Evolutionary conservation across 2,329 filamentous ascomycete genomes (phyloP).

Genomic region (Hymenoscyphus scutula): DNA sequence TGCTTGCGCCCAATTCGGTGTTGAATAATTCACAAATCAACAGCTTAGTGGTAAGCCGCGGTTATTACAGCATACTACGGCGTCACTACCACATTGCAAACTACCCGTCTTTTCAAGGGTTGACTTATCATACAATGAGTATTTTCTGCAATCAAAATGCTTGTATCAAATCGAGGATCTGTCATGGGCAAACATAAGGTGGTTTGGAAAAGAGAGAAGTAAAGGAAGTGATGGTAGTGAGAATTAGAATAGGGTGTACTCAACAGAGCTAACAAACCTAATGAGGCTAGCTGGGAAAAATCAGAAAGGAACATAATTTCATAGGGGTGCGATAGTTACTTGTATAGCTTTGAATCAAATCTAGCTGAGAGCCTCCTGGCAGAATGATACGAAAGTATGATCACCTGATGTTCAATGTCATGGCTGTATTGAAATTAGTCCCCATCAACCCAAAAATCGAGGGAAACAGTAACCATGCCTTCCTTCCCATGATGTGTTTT

Average conservation of each 20-base stretch:
- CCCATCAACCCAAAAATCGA: not conserved
- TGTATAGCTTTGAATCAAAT: not conserved
- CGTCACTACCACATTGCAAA: too few species aligned
- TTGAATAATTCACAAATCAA: too few species aligned
- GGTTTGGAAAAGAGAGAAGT: not conserved
- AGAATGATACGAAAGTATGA: not conserved
- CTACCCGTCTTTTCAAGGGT: too few species aligned
- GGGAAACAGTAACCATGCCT: not conserved
- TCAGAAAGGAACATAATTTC: conserved; percentile 1
- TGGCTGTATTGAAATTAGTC: not conserved
- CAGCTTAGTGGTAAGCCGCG: too few species aligned
- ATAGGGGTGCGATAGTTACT: not conserved
- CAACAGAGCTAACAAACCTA: not conserved
- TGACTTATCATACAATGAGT: too few species aligned
- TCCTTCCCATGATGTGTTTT: not conserved
- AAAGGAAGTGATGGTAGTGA: not conserved
- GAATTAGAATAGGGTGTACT: not conserved
- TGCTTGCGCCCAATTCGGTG: too few species aligned
- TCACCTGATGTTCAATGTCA: not conserved
- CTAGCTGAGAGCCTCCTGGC: not conserved
- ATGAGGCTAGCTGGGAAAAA: not conserved
- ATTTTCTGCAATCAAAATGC: too few species aligned
- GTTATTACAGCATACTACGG: too few species aligned
- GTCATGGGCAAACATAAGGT: too few species aligned
- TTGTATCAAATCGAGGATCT: too few species aligned